A percentile compares a stretch with the other conserved stretches of the same genome.
phyloP scores from a whole-genome alignment of 1,284 basidiomycete species.

The Austroboletus novae-zelandiae region DNA sequence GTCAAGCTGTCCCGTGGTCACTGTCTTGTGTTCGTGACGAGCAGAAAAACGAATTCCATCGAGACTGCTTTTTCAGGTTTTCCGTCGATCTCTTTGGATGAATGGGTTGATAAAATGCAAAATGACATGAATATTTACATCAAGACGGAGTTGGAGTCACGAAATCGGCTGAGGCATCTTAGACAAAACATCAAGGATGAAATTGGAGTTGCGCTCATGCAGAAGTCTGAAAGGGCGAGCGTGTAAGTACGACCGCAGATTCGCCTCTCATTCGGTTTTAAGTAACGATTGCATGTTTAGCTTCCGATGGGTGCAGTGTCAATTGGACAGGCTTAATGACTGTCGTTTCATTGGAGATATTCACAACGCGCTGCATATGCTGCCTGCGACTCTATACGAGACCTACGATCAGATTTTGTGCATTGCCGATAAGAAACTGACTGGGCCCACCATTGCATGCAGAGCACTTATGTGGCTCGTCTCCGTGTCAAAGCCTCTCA shows the following conservation, averaged over 20 bases:
- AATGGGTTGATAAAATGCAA: neutral
- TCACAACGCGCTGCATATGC: neutral
- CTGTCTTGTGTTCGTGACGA: slow-evolving; percentile 7
- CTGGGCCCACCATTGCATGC: neutral
- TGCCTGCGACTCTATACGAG: slow-evolving; percentile 1
- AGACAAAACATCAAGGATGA: neutral
- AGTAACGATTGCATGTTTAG: neutral
- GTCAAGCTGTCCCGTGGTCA: neutral
- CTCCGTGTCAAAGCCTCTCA: no score
- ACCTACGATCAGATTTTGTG: slow-evolving; percentile 5
- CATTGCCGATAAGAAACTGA: neutral
- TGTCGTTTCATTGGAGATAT: neutral
- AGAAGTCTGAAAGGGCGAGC: neutral
- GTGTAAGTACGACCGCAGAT: slow-evolving; percentile 3
- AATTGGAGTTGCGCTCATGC: neutral
- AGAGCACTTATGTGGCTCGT: no score
- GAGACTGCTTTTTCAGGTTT: neutral
- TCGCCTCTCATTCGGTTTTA: neutral
- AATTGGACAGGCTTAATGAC: slow-evolving; percentile 3
- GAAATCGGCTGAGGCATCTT: neutral
- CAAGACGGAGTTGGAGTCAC: slow-evolving; percentile 1
- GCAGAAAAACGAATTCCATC: neutral
- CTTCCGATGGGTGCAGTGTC: slow-evolving; percentile 16
- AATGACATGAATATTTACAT: slow-evolving; percentile 5
- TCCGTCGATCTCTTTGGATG: neutral